Conservation (phyloP, 495 filamentous ascomycete species). For the Sabuloglossum arenarium region DNA sequence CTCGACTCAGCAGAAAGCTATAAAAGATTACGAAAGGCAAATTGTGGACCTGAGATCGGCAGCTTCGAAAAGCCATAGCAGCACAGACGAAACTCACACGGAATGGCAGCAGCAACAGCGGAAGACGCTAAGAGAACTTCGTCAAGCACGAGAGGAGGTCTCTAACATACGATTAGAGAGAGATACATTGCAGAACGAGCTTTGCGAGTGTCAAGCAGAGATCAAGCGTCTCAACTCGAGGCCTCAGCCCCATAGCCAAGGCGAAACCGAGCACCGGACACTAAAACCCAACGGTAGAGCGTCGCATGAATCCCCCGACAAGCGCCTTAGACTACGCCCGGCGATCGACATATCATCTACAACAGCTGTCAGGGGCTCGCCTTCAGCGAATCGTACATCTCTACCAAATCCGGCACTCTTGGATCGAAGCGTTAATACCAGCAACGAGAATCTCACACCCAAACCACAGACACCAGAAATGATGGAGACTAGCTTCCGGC, state of each 20-base stretch:
- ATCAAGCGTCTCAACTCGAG: background rate
- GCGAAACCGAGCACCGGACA: background rate
- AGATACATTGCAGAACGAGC: background rate
- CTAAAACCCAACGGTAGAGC: background rate
- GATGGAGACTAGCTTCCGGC: background rate
- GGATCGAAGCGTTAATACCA: background rate
- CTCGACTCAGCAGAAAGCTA: background rate
- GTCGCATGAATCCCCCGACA: background rate
- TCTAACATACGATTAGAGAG: background rate
- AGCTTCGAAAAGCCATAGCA: background rate
- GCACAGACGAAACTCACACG: background rate
- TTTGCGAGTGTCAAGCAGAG: background rate
- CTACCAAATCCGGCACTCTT: background rate
- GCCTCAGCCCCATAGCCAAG: background rate
- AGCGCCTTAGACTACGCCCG: background rate
- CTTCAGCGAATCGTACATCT: background rate
- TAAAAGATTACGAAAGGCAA: slow-evolving; percentile 1
- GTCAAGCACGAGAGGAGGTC: background rate
- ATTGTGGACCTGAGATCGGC: background rate
- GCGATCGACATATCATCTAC: background rate
- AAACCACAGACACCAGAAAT: background rate
- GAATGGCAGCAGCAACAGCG: slow-evolving; percentile 1
- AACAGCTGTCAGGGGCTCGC: background rate
- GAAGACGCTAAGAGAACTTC: background rate
- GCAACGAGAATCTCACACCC: background rate